Base-by-base conservation (phyloP, 2,329 filamentous ascomycete species). In the Pseudogymnoascus sp. region DNA sequence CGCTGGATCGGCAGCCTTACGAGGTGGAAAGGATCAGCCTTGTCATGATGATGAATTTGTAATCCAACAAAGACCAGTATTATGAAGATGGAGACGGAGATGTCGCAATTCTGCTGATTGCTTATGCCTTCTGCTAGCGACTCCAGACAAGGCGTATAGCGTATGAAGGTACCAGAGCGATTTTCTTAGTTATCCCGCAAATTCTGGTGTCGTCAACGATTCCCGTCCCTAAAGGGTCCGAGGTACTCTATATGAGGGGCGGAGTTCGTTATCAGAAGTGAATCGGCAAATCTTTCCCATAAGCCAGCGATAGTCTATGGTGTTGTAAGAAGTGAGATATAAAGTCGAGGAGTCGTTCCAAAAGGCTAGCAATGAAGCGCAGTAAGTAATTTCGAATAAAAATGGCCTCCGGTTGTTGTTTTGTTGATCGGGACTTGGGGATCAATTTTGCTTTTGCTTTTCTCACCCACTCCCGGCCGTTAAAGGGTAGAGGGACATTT, bases 11-110 rank as follows among this genome's bases (percentile, higher is more conserved):
- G 38, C 64, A 60, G 63, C 77, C 88, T 70, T 83, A 94, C 91
- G 89, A 91, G 67, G 91, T 95, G 62, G 90, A 95, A 61, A 95
- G 84, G 67, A 95, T 83, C 73, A 95, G 80, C 79, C 91, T 91
- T 79, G 91, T 91, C 81, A 83, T 86, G 72, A 66, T 73, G 71
- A 25, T 41, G 58, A 41, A 55, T 55, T 55, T 55, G 49, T 55
- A 55, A 55, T 55, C 49, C 49, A 14, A 55, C 49, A 55, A 55
- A 35, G 49, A 55, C 49, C 28, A 55, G 49, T 55, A 55, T 55
- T 55, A 55, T 55, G 49, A 33, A 28, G 49, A 55, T 55, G 28
- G 49, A 12, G 49, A 55, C 49, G n/a, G 49, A 12, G 16, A 55
- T 55, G 49, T 55, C 49, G 49, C 49, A 55, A 55, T 35, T 55